Base-by-base conservation (phyloP, 176 grass and related monocot genomes). In the Dendrocalamus sinicus region DNA sequence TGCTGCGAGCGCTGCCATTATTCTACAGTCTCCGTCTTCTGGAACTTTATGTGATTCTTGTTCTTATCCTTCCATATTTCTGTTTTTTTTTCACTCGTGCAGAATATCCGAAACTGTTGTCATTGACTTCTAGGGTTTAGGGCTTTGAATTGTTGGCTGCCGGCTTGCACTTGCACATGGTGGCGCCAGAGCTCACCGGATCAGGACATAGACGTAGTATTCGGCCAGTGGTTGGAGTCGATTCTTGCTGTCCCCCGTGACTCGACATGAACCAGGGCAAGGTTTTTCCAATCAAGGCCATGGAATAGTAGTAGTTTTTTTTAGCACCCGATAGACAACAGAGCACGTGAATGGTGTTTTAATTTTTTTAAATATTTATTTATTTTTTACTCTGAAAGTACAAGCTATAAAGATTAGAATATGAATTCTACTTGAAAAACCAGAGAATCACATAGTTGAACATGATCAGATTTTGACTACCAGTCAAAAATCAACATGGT, bases 201-300 rank as follows among this genome's bases (percentile, higher is more conserved):
- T 78, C 64, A 77, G 20, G 32, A 51, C 82, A 37, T 17, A 46
- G 3, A 54, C 50, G 32, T 6, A 40, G 67, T 9, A 17, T 12
- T 64, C 47, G 6, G 60, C 12, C 9, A 16, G 51, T 28, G 12
- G 17, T 9, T 57, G 76, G 60, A 70, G 67, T 85, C 76, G 24
- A 81, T 67, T 69, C 70, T 48, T 14, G 61, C 50, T 60, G 59
- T 17, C 24, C 84, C 76, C 84, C 43, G 28, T 70, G 9, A 22
- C 8, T 62, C 64, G 51, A 75, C 69, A 58, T 11, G 60, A 47
- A 62, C 61, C 69, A 65, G 26, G 10, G 39, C 51, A 23, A 37
- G 62, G 22, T 12, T 71, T 17, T 79, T 28, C 20, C 14, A 41
- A 22, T 45, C 41, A 20, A n/a, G 6, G 39, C 24, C 40, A 46